Evolutionary conservation across 495 filamentous ascomycete genomes (phyloP).

Genomic region (Trichoderma parareesei): DNA sequence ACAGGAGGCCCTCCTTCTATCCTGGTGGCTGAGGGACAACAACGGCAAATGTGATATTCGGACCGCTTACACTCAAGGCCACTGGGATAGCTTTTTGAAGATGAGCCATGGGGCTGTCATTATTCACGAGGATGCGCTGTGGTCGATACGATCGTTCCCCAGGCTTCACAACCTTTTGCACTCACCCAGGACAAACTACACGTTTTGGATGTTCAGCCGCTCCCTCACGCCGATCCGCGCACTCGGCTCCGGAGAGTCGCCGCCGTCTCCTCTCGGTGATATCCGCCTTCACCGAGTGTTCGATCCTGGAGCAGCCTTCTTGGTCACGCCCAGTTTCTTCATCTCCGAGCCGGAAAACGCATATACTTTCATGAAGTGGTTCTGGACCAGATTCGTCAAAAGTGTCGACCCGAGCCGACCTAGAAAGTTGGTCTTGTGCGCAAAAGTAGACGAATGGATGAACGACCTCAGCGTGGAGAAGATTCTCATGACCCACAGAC

Average conservation of each 20-base stretch:
- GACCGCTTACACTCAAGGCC: constrained; percentile 17
- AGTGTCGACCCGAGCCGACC: not conserved
- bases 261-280: not conserved
- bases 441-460: constrained; percentile 9
- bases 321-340: constrained; percentile 58
- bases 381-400: constrained; percentile 22
- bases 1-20: constrained; percentile 13
- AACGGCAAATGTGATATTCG: constrained; percentile 24
- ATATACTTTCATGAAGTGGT: constrained; percentile 51
- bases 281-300: constrained; percentile 44
- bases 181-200: constrained; percentile 14
- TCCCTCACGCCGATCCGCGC: not conserved
- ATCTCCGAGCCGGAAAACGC: constrained; percentile 42
- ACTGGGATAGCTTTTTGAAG: constrained; percentile 23
- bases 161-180: constrained; percentile 17
- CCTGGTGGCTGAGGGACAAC: constrained; percentile 22
- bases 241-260: not conserved
- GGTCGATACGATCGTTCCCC: constrained; percentile 24
- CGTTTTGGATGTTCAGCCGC: constrained; percentile 15
- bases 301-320: constrained; percentile 45
- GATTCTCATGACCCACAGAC: not conserved
- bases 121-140: constrained; percentile 26
- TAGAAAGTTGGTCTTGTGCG: not conserved
- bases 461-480: constrained; percentile 15
- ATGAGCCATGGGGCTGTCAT: constrained; percentile 22